Evolutionary conservation across 768 basidiomycete genomes (phyloP), one percentile per base, ranked within the genome.

Genomic region (Flagelloscypha sp.): DNA sequence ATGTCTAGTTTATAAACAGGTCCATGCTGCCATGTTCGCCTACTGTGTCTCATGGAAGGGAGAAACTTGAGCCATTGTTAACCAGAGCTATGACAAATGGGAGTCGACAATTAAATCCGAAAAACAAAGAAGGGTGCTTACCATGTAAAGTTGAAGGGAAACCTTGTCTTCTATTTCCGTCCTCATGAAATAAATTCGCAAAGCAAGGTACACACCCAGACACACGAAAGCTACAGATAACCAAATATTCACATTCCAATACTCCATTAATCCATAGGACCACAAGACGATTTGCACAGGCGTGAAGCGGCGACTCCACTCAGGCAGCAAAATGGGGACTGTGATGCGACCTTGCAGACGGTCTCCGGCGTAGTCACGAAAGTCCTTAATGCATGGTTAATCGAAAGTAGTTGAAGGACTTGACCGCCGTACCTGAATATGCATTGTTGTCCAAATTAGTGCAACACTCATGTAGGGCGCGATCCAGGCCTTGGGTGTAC

Each of bases 371-470:
- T 45, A 38, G 30, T 53, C 52, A 2, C 41, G 43, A 35, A 53
- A 53, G 33, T 53, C 52, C n/a, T n/a, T n/a, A n/a, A n/a, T n/a
- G n/a, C n/a, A n/a, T n/a, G n/a, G n/a, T n/a, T n/a, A n/a, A n/a
- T n/a, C n/a, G n/a, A n/a, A n/a, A n/a, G n/a, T n/a, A n/a, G n/a
- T n/a, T n/a, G n/a, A n/a, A n/a, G n/a, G n/a, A n/a, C n/a, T n/a
- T n/a, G n/a, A n/a, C n/a, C n/a, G n/a, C n/a, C n/a, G n/a, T n/a
- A n/a, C n/a, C 27, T 50, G 49, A 12, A 42, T 46, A 33, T 53
- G 48, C 17, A 50, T 52, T 1, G 54, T 56, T 6, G 54, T 48
- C 13, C 46, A 33, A 19, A 54, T 46, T 7, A 55, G 33, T 11
- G 44, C 17, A 7, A 40, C 27, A 27, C 43, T 51, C 6, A 40